Base-by-base conservation (phyloP, 2,329 filamentous ascomycete genomes). In the Fusarium stilboides region DNA sequence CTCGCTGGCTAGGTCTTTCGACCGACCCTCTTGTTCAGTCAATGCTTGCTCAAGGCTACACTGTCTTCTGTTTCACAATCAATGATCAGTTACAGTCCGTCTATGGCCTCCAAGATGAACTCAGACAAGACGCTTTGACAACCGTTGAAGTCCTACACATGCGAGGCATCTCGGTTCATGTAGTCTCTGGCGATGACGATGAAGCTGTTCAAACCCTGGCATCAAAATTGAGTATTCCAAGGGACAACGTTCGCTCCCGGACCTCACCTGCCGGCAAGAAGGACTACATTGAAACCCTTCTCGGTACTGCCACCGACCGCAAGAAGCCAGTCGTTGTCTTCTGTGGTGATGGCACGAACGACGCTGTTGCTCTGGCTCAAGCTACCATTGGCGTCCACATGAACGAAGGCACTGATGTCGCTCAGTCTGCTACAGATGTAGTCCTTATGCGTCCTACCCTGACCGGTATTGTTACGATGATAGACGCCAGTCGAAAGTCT, bases 281-380 rank as follows among this genome's bases (percentile, higher is more conserved):
- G 24, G 76, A 65, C 0, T 86, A 86, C 63, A 78, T 87, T 51
- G 74, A 80, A 12, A 43, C 47, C 0, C 78, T 87, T 6, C 76
- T 81, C 8, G 65, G 49, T 12, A 46, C 44, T 4, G 22, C 54
- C 1, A 36, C 39, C 13, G 67, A 69, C 9, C 33, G 36, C 8
- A 72, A 72, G 34, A 67, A 74, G 40, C 72, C 79, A 0, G 77
- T 85, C 2, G 86, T 93, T 19, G 77, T 94, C 8, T 94, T 95
- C 77, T 86, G 87, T 51, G 92, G 92, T 34, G 92, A 95, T 71
- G 93, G 93, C 3, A 94, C 91, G 15, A 95, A 95, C 76, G 92
- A 95, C 73, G 91, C 92, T 0, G 84, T 88, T 4, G 92, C 92
- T 0, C 83, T 95, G 4, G 88, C 91, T 1, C 87, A 90, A 74